These are phyloP conservation scores for Rhizopogon sp. DNA, from an alignment of 768 basidiomycete species.

Conservation along the genomic window DNA sequence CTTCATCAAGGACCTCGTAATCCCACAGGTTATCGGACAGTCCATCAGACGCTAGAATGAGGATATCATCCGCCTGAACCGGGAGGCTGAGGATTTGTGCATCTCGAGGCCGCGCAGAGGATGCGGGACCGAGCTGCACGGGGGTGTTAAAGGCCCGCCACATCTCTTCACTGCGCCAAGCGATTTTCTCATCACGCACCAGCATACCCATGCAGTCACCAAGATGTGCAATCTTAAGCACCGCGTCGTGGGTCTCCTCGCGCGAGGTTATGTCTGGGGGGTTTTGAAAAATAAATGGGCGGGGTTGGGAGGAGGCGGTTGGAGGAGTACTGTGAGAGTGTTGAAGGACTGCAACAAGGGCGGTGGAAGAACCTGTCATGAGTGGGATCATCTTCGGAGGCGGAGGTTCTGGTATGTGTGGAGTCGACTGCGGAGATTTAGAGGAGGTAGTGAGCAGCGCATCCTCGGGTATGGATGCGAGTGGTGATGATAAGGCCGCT, in stretches of 20 bases:
- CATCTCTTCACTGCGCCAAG: constrained; percentile 90
- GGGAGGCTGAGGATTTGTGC: constrained; percentile 69
- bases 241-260: constrained; percentile 44
- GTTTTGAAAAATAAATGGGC: constrained; percentile 13
- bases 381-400: constrained; percentile 33
- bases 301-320: constrained; percentile 11
- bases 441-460: constrained; percentile 3
- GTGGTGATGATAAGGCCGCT: constrained; percentile 7
- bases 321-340: constrained; percentile 24
- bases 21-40: constrained; percentile 88
- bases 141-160: constrained; percentile 82
- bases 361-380: constrained; percentile 61
- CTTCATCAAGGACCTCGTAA: constrained; percentile 81
- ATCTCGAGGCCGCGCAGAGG: constrained; percentile 57
- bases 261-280: constrained; percentile 12
- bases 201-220: constrained; percentile 89
- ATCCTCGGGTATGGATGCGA: constrained; percentile 19
- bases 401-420: constrained; percentile 12
- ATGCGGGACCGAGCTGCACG: constrained; percentile 57
- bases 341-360: constrained; percentile 60
- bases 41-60: constrained; percentile 80
- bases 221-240: constrained; percentile 77
- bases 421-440: neutral
- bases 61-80: constrained; percentile 65
- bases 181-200: constrained; percentile 70